Conservation (phyloP, 2,329 filamentous ascomycete genomes). For the Aspergillus sp. region DNA sequence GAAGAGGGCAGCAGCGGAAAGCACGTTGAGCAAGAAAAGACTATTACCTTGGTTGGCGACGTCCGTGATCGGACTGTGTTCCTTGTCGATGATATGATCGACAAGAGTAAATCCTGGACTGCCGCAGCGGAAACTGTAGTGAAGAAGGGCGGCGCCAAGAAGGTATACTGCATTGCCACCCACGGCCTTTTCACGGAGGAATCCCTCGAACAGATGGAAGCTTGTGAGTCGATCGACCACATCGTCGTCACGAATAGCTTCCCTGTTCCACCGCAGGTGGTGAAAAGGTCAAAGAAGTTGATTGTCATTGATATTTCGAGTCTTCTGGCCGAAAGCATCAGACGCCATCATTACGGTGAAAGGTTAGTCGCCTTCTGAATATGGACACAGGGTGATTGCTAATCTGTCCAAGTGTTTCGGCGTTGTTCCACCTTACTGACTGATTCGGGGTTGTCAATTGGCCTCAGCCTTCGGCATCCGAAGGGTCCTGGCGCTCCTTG, state of each 20-base stretch:
- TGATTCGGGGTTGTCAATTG: slow-evolving; percentile 23
- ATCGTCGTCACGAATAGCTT: slow-evolving; percentile 98
- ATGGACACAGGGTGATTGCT: slow-evolving; percentile 17
- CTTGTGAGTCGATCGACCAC: slow-evolving; percentile 88
- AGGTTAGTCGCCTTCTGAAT: slow-evolving; percentile 62
- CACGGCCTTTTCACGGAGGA: slow-evolving; percentile 93
- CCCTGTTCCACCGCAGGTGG: slow-evolving; percentile 77
- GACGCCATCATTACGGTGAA: slow-evolving; percentile 95
- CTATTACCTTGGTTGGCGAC: slow-evolving; percentile 96
- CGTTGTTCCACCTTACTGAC: slow-evolving; percentile 66
- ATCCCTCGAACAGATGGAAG: slow-evolving; percentile 84
- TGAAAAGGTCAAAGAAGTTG: slow-evolving; percentile 74
- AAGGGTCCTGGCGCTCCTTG: slow-evolving; percentile 7
- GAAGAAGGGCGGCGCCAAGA: slow-evolving; percentile 86
- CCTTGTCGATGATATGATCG: slow-evolving; percentile 98
- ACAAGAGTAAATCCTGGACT: slow-evolving; percentile 96
- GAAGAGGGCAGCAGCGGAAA: slow-evolving; percentile 63
- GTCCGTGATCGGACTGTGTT: slow-evolving; percentile 86
- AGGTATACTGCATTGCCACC: slow-evolving; percentile 96
- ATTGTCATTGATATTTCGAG: slow-evolving; percentile 86
- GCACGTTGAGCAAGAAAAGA: slow-evolving; percentile 81
- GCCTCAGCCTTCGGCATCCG: background rate
- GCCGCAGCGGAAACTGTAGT: slow-evolving; percentile 95
- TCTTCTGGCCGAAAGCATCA: slow-evolving; percentile 86
- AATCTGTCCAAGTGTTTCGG: slow-evolving; percentile 46